These are phyloP conservation scores for Drechslerella coelobrocha DNA, from an alignment of 2,329 filamentous ascomycete species.

Conservation along the genomic window DNA sequence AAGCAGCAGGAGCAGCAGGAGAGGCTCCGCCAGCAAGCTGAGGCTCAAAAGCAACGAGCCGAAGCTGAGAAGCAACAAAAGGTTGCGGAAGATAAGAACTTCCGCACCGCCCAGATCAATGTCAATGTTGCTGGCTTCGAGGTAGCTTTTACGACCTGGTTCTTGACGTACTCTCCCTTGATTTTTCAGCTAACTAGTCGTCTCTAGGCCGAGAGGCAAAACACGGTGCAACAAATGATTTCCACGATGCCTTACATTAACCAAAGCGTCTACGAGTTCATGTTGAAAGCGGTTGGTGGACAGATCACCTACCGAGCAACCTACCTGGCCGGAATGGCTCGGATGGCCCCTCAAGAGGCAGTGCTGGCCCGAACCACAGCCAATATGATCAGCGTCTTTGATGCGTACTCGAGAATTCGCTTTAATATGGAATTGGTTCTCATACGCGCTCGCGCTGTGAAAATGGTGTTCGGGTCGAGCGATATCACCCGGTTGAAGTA, in stretches of 20 bases:
- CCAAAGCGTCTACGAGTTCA: background rate
- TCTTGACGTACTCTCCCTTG: too few species aligned
- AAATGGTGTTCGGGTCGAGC: constrained; percentile 1
- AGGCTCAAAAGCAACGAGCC: too few species aligned
- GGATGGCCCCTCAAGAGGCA: background rate
- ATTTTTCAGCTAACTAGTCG: too few species aligned
- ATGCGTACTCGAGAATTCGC: constrained; percentile 10
- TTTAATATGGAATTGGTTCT: constrained; percentile 27
- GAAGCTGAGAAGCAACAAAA: background rate
- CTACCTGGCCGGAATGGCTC: constrained; percentile 5
- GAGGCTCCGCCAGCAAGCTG: background rate
- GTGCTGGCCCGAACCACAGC: background rate
- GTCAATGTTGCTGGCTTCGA: too few species aligned
- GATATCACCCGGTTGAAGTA: constrained; percentile 27
- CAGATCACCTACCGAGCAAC: constrained; percentile 17
- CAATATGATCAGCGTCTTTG: background rate
- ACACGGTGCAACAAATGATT: constrained; percentile 7
- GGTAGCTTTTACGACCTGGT: too few species aligned
- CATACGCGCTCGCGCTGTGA: constrained; percentile 14
- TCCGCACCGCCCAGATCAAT: background rate
- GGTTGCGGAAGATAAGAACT: background rate
- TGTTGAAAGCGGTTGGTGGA: constrained; percentile 2
- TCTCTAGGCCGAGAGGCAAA: background rate
- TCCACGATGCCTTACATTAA: constrained; percentile 25
- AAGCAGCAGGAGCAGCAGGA: constrained; percentile 9